Base-by-base conservation (phyloP, 164 flowering plant species). In the Euptelea pleiosperma region DNA sequence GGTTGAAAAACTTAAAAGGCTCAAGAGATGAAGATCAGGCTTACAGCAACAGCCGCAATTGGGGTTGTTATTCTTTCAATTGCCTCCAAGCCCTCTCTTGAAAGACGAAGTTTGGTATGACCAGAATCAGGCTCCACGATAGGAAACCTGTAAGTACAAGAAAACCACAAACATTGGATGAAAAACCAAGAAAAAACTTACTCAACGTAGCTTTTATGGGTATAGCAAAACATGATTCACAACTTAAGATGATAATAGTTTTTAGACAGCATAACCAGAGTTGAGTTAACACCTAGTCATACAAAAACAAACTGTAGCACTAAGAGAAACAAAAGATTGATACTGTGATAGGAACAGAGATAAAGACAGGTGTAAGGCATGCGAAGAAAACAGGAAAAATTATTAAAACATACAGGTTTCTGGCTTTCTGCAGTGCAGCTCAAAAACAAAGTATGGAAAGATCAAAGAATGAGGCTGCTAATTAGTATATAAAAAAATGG, bases 41-140 rank as follows among this genome's bases (percentile, higher is more conserved):
- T 77, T 85, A 94, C 99, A 72, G 94, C 90, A 70, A 94, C 96
- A 75, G 95, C 93, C 25, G 99, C 80, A 72, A 94, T 82, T n/a
- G 98, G 98, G 43, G 66, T 81, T 31, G 78, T 82, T 67, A 94
- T 91, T 74, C 80, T 85, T 72, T 82, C 78, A 69, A 91, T 87
- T 33, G 88, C 90, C 67, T 87, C 90, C 70, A 94, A 68, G 4
- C 99, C 98, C 72, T 85, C 91, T 65, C 81, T 81, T 44, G 98
- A 58, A 58, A 94, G 85, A 47, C 91, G 93, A 70, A 94, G 96
- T 74, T 91, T 94, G 49, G 99, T 94, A 73, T 94, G 98, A 61
- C 98, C 94, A 55, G 92, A 82, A 80, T 87, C 96, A 72, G 99
- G 99, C 73, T 91, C 99, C 64, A 94, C 82, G 60, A 94, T 89